phyloP scores from a whole-genome alignment of 371 early-diverging fungal genomes.

The Spiromyces aspiralis region DNA sequence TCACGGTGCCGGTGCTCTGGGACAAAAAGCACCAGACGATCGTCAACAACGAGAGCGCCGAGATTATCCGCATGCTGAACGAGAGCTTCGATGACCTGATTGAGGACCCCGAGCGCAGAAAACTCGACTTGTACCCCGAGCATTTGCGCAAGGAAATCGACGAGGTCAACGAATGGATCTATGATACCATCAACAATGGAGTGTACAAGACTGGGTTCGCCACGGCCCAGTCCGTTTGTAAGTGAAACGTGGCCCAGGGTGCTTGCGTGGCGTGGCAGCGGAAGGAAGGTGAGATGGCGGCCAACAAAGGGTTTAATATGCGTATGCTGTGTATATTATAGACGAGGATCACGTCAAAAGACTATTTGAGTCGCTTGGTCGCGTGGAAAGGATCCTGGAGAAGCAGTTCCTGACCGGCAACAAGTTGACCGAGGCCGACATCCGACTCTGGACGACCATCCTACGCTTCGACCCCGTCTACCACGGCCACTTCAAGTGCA shows the following conservation, averaged over 20 bases:
- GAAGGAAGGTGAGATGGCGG: too few relatives aligned
- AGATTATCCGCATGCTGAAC: conserved; percentile 92
- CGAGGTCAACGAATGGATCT: conserved; percentile 74
- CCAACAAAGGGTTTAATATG: too few relatives aligned
- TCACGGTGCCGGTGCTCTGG: conserved; percentile 81
- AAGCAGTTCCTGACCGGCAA: conserved; percentile 58
- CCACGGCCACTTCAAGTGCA: conserved; percentile 85
- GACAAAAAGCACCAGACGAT: conserved; percentile 86
- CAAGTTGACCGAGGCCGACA: conserved; percentile 77
- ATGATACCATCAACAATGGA: conserved; percentile 69
- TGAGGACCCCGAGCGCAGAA: conserved; percentile 42
- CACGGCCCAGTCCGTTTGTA: conserved; percentile 56
- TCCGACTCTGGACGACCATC: conserved; percentile 85
- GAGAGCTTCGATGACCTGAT: conserved; percentile 58
- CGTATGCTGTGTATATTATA: conserved; percentile 13
- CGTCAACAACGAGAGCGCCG: conserved; percentile 91
- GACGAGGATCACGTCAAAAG: conserved; percentile 46
- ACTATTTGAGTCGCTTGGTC: conserved; percentile 63
- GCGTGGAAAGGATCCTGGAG: conserved; percentile 65
- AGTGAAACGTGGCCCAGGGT: too few relatives aligned
- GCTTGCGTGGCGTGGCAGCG: too few relatives aligned
- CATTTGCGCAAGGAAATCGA: conserved; percentile 59
- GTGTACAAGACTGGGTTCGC: conserved; percentile 86
- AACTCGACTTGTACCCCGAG: conserved; percentile 62
- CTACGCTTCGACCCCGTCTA: conserved; percentile 80